phyloP scores from a whole-genome alignment of 768 basidiomycete genomes.

The Leucogyrophana mollusca region DNA sequence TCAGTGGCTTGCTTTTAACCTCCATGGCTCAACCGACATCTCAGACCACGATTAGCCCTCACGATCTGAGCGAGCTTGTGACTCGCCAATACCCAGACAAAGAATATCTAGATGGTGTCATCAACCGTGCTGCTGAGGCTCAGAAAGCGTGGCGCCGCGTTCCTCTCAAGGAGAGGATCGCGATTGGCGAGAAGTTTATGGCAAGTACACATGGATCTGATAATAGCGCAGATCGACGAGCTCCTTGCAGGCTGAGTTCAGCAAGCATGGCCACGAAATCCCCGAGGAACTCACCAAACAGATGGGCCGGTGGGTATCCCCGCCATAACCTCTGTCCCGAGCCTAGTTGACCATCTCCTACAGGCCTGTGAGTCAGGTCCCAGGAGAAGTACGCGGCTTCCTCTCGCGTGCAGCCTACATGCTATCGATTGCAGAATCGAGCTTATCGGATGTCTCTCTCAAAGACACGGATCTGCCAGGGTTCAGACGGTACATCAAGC shows the following conservation, averaged over 20 bases:
- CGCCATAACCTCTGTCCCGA: neutral
- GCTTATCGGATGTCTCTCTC: conserved; percentile 73
- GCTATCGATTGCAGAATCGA: conserved; percentile 75
- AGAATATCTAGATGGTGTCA: conserved; percentile 57
- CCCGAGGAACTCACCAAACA: conserved; percentile 78
- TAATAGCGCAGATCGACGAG: conserved; percentile 17
- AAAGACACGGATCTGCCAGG: conserved; percentile 79
- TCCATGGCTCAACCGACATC: conserved; percentile 5
- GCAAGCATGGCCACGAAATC: conserved; percentile 55
- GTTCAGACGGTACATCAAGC: conserved; percentile 80
- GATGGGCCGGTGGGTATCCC: conserved; percentile 78
- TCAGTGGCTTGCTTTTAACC: too few species aligned
- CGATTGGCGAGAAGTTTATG: conserved; percentile 70
- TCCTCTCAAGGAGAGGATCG: conserved; percentile 61
- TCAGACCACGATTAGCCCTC: conserved; percentile 86
- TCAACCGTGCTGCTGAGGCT: conserved; percentile 57
- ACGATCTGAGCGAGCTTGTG: conserved; percentile 68
- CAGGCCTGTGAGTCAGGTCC: conserved; percentile 76
- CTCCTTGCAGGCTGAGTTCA: conserved; percentile 44
- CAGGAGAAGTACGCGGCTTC: conserved; percentile 80
- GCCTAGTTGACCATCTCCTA: neutral
- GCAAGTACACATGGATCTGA: conserved; percentile 33
- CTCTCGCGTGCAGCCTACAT: conserved; percentile 82
- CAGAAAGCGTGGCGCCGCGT: conserved; percentile 73
- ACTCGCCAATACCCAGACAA: conserved; percentile 64